Evolutionary conservation across 495 filamentous ascomycete species (phyloP).

Genomic region (Symbiotaphrina buchneri): DNA sequence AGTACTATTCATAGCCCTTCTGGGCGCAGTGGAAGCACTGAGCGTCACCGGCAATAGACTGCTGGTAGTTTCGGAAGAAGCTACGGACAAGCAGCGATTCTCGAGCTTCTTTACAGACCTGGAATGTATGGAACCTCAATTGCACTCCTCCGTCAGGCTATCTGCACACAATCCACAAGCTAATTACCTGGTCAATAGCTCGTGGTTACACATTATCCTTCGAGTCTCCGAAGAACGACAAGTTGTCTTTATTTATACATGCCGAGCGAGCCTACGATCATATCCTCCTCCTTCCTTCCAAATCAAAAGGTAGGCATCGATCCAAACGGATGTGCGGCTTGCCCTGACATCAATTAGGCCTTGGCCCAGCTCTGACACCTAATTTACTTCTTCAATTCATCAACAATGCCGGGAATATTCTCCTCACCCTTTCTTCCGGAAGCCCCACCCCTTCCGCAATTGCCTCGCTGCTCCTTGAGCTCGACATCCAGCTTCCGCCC

Average conservation of each 20-base stretch:
- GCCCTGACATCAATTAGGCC: slow-evolving; percentile 25
- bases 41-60: slow-evolving; percentile 65
- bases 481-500: slow-evolving; percentile 74
- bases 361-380: slow-evolving; percentile 72
- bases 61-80: slow-evolving; percentile 71
- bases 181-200: slow-evolving; percentile 31
- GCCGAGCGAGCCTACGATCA: slow-evolving; percentile 86
- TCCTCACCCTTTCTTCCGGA: slow-evolving; percentile 64
- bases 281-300: slow-evolving; percentile 64
- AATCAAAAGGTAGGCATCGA: slow-evolving; percentile 51
- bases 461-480: slow-evolving; percentile 67
- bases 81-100: slow-evolving; percentile 53
- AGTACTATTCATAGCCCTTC: slow-evolving; percentile 38
- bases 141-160: too few species aligned
- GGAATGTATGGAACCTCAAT: slow-evolving; percentile 32
- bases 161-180: too few species aligned
- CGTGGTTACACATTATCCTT: slow-evolving; percentile 64
- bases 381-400: slow-evolving; percentile 77
- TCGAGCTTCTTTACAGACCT: slow-evolving; percentile 67
- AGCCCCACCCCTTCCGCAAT: slow-evolving; percentile 51
- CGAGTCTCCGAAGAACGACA: slow-evolving; percentile 69
- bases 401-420: slow-evolving; percentile 77
- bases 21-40: slow-evolving; percentile 44
- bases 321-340: slow-evolving; percentile 8
- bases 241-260: slow-evolving; percentile 60